Base-by-base conservation (phyloP, 1,284 basidiomycete species). In the Rhodotorula glutinis region DNA sequence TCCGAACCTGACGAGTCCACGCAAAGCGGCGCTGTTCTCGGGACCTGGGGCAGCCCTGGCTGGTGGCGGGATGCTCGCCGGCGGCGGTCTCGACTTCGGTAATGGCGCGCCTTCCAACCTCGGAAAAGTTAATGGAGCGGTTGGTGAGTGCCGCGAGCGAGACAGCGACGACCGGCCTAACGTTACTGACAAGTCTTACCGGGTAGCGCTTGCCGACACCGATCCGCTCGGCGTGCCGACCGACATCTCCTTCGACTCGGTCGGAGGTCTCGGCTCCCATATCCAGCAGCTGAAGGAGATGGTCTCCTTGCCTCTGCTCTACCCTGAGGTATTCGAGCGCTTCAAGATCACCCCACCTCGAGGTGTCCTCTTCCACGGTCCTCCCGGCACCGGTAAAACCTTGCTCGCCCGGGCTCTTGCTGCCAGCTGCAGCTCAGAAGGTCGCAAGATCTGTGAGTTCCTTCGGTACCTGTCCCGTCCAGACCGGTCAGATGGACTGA, bases 261-360 rank as follows among this genome's bases (percentile, higher is more conserved):
- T 98, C n/a, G 96, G 96, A 44, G 96, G 96, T 9, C 82, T 98
- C 49, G 94, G 98, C 76, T 88, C 91, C 65, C 95, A 98, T 77
- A 96, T 98, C 71, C 93, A 96, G 77, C 91, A 93, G 44, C 82
- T 98, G 71, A 98, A 98, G 81, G 96, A 99, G 78, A 98, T 99
- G 96, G 97, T 97, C 0, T 84, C 95, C 27, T 84, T 99, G 0
- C 96, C 96, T 0, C 82, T 99, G 0, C 82, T 98, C 11, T 99
- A 99, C 77, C 96, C 96, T 0, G 96, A 99, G 79, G 88, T 99
- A 16, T 98, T 98, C 78, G 93, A 97, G 75, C 87, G 88, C 64
- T 97, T 98, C 80, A 88, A 87, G 63, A 87, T 98, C 46, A 97
- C 92, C 0, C 96, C 96, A 46, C 96, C 96, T 4, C 86, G 96